A percentile compares a stretch with the other conserved stretches of the same genome.
Conservation (phyloP, 768 basidiomycete genomes). For the Saitozyma podzolica region DNA sequence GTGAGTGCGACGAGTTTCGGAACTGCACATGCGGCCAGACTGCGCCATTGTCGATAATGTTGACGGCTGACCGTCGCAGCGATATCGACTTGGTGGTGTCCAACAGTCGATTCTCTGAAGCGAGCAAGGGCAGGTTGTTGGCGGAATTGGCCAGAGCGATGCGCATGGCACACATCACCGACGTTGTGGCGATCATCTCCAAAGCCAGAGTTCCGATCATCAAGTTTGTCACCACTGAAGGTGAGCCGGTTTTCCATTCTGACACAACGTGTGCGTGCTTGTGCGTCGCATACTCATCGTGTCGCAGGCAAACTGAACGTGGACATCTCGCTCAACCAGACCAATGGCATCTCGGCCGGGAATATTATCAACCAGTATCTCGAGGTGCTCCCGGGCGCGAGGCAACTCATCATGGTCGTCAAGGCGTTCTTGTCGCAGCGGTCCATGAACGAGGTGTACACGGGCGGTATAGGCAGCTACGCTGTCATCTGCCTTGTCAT, state of each 20-base stretch:
- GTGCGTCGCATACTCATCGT: background rate
- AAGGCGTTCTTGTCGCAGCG: slow-evolving; percentile 88
- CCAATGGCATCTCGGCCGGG: slow-evolving; percentile 75
- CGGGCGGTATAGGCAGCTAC: slow-evolving; percentile 91
- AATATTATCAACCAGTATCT: slow-evolving; percentile 79
- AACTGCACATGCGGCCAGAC: background rate
- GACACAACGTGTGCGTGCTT: background rate
- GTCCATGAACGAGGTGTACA: slow-evolving; percentile 97
- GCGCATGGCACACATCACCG: slow-evolving; percentile 71
- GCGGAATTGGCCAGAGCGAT: slow-evolving; percentile 75
- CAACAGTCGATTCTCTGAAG: slow-evolving; percentile 72
- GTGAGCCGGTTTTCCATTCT: slow-evolving; percentile 27
- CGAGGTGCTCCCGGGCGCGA: slow-evolving; percentile 71
- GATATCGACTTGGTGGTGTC: slow-evolving; percentile 93
- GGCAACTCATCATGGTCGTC: slow-evolving; percentile 78
- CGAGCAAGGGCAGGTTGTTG: slow-evolving; percentile 63
- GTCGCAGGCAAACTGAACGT: slow-evolving; percentile 71
- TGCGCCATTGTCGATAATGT: background rate
- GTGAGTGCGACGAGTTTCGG: slow-evolving; percentile 58
- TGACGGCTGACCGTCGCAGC: slow-evolving; percentile 54
- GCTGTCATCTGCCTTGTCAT: slow-evolving; percentile 89
- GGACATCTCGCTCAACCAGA: slow-evolving; percentile 91
- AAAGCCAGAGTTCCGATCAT: slow-evolving; percentile 96
- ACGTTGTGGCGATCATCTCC: slow-evolving; percentile 80
- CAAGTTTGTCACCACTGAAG: slow-evolving; percentile 83